Conservation (phyloP, 1,284 basidiomycete species). For the Sphagnurus paluster region DNA sequence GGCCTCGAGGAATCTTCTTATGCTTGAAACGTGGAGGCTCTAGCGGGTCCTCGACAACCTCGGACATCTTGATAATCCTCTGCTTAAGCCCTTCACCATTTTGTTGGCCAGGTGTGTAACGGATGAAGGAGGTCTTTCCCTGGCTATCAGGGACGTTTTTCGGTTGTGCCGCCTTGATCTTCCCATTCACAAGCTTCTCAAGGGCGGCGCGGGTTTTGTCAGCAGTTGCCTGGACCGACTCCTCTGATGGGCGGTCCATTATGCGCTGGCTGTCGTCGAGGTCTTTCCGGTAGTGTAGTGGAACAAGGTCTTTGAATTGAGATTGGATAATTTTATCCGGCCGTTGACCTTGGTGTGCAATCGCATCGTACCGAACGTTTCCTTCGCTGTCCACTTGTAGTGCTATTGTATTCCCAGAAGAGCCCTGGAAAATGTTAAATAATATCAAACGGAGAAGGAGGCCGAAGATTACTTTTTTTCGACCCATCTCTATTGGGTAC, state of each 20-base stretch:
- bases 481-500: conserved; percentile 94
- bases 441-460: conserved; percentile 3
- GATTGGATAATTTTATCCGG: conserved; percentile 87
- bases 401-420: conserved; percentile 90
- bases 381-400: conserved; percentile 97
- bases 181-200: conserved; percentile 91
- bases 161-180: conserved; percentile 96
- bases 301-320: conserved; percentile 97
- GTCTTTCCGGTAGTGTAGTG: conserved; percentile 88
- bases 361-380: conserved; percentile 95
- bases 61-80: conserved; percentile 98
- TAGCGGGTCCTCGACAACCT: conserved; percentile 94
- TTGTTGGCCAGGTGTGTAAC: conserved; percentile 94
- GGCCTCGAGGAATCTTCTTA: conserved; percentile 96
- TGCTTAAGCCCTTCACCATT: conserved; percentile 79
- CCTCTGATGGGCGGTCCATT: conserved; percentile 93
- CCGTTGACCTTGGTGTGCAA: conserved; percentile 92
- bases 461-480: conserved; percentile 71
- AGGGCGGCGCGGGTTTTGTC: conserved; percentile 90
- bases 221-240: conserved; percentile 84
- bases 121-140: conserved; percentile 85
- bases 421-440: conserved; percentile 51
- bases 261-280: conserved; percentile 69
- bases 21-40: conserved; percentile 98
- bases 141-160: conserved; percentile 81